Conservation (phyloP, 257 asterid species). For the Solanum piurae region DNA sequence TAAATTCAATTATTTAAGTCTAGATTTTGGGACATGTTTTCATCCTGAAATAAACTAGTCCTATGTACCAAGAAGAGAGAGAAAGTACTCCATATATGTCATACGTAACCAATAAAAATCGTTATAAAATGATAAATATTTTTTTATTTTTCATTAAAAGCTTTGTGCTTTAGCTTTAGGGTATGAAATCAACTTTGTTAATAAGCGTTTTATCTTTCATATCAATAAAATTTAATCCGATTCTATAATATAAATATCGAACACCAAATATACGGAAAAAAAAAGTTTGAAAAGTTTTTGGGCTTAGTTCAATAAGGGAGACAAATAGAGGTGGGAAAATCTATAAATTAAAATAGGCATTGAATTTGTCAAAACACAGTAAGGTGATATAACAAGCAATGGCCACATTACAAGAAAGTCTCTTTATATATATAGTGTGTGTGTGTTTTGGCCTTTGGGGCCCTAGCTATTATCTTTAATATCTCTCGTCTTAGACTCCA, state of each 20-base stretch:
- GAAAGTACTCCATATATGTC: not conserved
- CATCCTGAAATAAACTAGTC: not conserved
- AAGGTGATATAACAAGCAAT: constrained; percentile 9
- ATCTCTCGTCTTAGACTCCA: not conserved
- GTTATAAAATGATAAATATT: too few relatives aligned
- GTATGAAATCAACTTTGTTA: not conserved
- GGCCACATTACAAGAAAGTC: not conserved
- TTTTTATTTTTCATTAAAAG: not conserved
- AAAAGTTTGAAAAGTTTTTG: too few relatives aligned
- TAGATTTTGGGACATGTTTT: not conserved
- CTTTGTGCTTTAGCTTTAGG: fast-evolving
- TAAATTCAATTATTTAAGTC: not conserved
- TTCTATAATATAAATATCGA: not conserved
- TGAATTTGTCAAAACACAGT: not conserved
- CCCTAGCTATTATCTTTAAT: not conserved
- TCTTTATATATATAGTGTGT: constrained; percentile 3
- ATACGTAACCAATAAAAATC: not conserved
- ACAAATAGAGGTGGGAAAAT: constrained; percentile 30
- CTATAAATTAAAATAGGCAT: not conserved
- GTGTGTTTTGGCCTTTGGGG: not conserved
- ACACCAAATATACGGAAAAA: not conserved
- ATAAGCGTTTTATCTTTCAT: not conserved
- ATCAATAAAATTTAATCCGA: not conserved
- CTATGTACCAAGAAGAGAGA: not conserved
- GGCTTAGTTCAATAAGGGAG: constrained; percentile 4